Percentiles rank a stretch among this genome's conserved stretches.
phyloP scores from a whole-genome alignment of 805 yeast genomes.

The Zygoascus ofunaensis region DNA sequence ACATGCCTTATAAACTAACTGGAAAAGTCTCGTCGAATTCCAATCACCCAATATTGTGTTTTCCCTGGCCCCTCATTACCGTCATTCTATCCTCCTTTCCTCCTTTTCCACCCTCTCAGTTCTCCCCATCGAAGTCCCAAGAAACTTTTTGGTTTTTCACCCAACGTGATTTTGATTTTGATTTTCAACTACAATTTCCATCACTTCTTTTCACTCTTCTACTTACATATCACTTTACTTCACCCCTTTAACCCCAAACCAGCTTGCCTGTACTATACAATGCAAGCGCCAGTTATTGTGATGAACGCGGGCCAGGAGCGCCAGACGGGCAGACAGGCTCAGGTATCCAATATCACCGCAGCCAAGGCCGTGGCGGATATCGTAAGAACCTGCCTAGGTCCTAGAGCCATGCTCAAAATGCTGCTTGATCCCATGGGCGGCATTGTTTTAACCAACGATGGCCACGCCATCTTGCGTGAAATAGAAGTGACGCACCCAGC shows the following conservation, averaged over 20 bases:
- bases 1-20: too few species aligned
- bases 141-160: too few species aligned
- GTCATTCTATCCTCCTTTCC: too few species aligned
- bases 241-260: too few species aligned
- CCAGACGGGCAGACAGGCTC: constrained; percentile 96
- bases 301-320: constrained; percentile 86
- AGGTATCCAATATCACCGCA: constrained; percentile 91
- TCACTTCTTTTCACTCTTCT: background rate
- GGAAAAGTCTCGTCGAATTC: too few species aligned
- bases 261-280: too few species aligned
- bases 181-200: too few species aligned
- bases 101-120: too few species aligned
- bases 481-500: constrained; percentile 77
- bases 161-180: too few species aligned
- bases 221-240: background rate
- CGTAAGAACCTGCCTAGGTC: constrained; percentile 95
- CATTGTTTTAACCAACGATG: constrained; percentile 93
- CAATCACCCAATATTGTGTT: too few species aligned
- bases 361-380: constrained; percentile 99
- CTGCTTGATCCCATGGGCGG: constrained; percentile 91
- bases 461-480: constrained; percentile 95
- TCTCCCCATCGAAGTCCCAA: too few species aligned
- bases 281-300: constrained; percentile 81
- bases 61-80: too few species aligned
- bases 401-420: constrained; percentile 98